Evolutionary conservation across 108 stramenopile genomes (phyloP).

Genomic region (Epipyxis sp.): DNA sequence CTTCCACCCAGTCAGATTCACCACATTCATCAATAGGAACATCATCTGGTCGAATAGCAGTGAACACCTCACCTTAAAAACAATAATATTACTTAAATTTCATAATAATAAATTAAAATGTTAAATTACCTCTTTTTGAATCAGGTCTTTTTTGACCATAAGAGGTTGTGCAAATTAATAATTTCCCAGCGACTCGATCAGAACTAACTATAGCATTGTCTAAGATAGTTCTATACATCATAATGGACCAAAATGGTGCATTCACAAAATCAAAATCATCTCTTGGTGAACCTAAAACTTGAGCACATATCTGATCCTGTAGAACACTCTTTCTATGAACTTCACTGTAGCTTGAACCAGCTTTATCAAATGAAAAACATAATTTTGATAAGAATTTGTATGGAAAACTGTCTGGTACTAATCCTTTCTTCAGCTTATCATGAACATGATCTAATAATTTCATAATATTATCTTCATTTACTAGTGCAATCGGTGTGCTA

Average conservation of each 20-base stretch:
- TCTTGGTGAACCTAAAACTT: slow-evolving; percentile 7
- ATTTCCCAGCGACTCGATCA: background rate
- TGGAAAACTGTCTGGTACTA: too few relatives aligned
- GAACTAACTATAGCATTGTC: background rate
- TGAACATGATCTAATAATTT: too few relatives aligned
- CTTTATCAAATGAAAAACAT: too few relatives aligned
- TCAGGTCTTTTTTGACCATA: background rate
- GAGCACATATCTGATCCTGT: background rate
- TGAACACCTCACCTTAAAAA: background rate
- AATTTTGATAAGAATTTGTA: too few relatives aligned
- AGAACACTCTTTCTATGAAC: too few relatives aligned
- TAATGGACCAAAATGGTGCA: background rate
- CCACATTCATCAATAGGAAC: background rate
- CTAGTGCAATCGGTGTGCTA: too few relatives aligned
- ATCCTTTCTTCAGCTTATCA: too few relatives aligned
- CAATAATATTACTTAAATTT: background rate
- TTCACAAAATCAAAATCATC: background rate
- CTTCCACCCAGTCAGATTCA: too few relatives aligned
- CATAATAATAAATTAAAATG: background rate
- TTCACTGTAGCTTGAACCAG: too few relatives aligned
- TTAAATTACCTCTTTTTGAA: background rate
- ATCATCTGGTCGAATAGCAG: background rate
- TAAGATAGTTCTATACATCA: background rate
- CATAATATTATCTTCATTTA: too few relatives aligned
- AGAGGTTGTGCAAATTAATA: background rate